phyloP scores from a whole-genome alignment of 2,329 filamentous ascomycete genomes.

The Thielaviopsis ethacetica region DNA sequence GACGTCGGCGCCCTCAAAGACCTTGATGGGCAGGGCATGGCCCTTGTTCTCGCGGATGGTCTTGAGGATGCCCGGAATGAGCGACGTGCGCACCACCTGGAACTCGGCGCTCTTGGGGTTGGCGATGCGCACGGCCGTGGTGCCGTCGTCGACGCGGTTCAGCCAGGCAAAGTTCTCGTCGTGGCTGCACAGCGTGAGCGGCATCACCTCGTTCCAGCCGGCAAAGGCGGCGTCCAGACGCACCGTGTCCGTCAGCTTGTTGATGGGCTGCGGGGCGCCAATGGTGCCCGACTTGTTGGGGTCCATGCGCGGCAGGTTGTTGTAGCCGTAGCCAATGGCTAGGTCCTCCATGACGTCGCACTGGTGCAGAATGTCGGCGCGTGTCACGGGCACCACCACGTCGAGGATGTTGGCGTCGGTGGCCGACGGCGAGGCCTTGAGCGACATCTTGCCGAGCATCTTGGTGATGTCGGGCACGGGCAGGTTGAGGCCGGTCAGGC shows the following conservation, averaged over 20 bases:
- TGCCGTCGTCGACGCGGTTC: conserved; percentile 76
- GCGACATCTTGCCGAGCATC: conserved; percentile 78
- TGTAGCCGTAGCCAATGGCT: conserved; percentile 94
- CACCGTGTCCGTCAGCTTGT: conserved; percentile 88
- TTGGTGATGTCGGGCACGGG: conserved; percentile 60
- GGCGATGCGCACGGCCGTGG: conserved; percentile 65
- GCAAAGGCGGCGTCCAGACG: conserved; percentile 80
- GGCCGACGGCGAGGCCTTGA: conserved; percentile 56
- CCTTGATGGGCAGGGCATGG: conserved; percentile 74
- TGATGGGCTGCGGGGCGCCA: conserved; percentile 73
- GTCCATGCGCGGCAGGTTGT: conserved; percentile 76
- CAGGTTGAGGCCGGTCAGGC: conserved; percentile 69
- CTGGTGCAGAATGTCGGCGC: conserved; percentile 88
- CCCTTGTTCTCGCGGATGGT: conserved; percentile 88
- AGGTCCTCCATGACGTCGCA: conserved; percentile 98
- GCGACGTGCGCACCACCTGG: conserved; percentile 75
- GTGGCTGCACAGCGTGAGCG: conserved; percentile 88
- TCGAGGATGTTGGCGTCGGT: conserved; percentile 45
- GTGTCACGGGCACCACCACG: conserved; percentile 70
- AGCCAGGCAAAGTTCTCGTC: conserved; percentile 97
- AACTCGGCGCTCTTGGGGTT: conserved; percentile 92
- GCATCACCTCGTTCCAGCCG: conserved; percentile 92
- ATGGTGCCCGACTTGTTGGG: conserved; percentile 76
- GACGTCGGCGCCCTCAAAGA: conserved; percentile 83
- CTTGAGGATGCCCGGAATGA: conserved; percentile 79